These are phyloP conservation scores for Aspergillus jensenii DNA, from an alignment of 2,329 filamentous ascomycete genomes.

Conservation along the genomic window DNA sequence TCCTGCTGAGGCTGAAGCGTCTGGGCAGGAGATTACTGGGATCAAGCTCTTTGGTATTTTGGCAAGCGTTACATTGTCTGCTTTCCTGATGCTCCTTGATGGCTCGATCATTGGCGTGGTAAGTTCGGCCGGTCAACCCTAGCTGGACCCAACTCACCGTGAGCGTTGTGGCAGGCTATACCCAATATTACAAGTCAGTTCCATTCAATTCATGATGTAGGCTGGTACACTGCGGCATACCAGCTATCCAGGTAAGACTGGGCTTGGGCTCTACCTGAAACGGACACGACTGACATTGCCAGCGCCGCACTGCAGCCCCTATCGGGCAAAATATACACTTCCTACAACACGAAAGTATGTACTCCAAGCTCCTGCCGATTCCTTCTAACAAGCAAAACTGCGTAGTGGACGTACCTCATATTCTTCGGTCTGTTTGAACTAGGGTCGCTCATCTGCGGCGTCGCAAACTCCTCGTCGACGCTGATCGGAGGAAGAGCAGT, in stretches of 20 bases:
- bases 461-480: background rate
- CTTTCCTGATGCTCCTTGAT: background rate
- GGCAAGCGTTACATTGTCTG: background rate
- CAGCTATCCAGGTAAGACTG: background rate
- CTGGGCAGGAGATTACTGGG: background rate
- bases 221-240: conserved; percentile 7
- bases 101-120: background rate
- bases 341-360: background rate
- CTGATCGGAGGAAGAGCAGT: conserved; percentile 6
- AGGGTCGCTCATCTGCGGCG: conserved; percentile 4
- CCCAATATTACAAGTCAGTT: background rate
- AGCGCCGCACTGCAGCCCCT: conserved; percentile 5
- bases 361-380: background rate
- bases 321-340: conserved; percentile 3
- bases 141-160: background rate
- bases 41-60: background rate
- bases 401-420: background rate
- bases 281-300: background rate
- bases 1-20: background rate
- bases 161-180: background rate
- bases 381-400: too few species aligned
- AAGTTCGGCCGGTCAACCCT: background rate
- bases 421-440: conserved; percentile 6
- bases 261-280: too few species aligned
- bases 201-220: conserved; percentile 5